phyloP scores from a whole-genome alignment of 345 rosid genomes.

The Citrus trifoliata region DNA sequence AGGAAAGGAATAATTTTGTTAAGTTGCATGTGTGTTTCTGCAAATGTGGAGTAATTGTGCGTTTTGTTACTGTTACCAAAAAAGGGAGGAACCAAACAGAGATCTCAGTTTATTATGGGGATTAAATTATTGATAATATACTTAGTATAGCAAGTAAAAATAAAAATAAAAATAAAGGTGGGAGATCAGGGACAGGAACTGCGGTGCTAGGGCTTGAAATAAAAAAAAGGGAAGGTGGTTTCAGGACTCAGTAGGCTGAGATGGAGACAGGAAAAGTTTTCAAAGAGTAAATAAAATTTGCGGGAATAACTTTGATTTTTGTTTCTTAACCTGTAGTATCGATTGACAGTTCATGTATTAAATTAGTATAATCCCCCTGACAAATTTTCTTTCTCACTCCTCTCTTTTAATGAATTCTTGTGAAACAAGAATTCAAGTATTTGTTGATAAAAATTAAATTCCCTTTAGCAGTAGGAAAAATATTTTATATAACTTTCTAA shows the following conservation, averaged over 20 bases:
- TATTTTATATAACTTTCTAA: too few relatives aligned
- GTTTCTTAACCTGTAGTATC: conserved; percentile 18
- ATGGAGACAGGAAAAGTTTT: conserved; percentile 19
- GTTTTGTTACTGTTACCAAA: neutral
- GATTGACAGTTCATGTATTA: conserved; percentile 24
- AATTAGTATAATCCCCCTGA: conserved; percentile 20
- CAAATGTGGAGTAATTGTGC: conserved; percentile 11
- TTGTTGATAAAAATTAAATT: too few relatives aligned
- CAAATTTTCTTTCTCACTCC: neutral
- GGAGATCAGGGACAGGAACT: neutral
- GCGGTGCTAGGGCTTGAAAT: conserved; percentile 8
- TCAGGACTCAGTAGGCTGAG: conserved; percentile 12
- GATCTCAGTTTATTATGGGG: neutral
- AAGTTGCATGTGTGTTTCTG: neutral
- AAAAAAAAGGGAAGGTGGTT: neutral
- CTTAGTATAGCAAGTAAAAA: neutral
- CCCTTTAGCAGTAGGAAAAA: too few relatives aligned
- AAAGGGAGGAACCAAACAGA: conserved; percentile 15
- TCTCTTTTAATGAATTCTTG: neutral
- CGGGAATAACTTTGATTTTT: conserved; percentile 27
- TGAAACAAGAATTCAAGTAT: too few relatives aligned
- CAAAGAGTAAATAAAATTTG: conserved; percentile 18
- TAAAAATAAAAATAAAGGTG: neutral
- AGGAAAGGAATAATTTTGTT: neutral
- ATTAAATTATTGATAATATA: neutral